Evolutionary conservation across 169 alveolate genomes (phyloP), one percentile per base, ranked within the genome.

Genomic region (Neospora caninum): DNA sequence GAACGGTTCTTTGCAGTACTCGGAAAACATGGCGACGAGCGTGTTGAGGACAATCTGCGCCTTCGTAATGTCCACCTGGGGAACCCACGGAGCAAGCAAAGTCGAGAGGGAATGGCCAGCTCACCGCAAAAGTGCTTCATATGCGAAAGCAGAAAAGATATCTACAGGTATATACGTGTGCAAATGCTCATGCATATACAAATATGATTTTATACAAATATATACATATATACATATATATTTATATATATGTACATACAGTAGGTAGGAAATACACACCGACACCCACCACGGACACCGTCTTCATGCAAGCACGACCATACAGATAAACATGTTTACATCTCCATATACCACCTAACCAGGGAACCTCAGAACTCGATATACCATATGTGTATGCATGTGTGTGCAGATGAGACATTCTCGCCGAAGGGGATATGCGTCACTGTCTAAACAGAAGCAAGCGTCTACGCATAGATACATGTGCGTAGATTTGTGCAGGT

Each of bases 21-120:
- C 54, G 31, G 98, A 96, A 92, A 98, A 97, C 92, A 95, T 96
- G 42, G 98, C 98, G 38, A 97, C 95, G 31, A 98, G 84, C 82
- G 98, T 96, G 93, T 95, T 96, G 80, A 97, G 93, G 25, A 96
- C 98, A 91, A 97, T 95, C 87, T 96, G 95, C 70, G 98, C 97
- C 96, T 97, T 97, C 1, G 96, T 96, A n/a, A 94, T 93, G 93
- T 93, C 95, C 95, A 96, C 97, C 99, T 87, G 97, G 67, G 94
- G 29, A 2, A 69, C 41, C 80, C 6, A 58, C 80, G 29, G 36
- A 69, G 18, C 31, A 69, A 25, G 36, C 10, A 25, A 69, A 69
- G 13, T n/a, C 80, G 41, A 69, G 80, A 25, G 18, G 13, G 36
- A 69, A 6, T n/a, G 80, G 36, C 10, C 80, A 41, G 43, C 45